Base-by-base conservation (phyloP, 2,329 filamentous ascomycete species). In the Colletotrichum chlorophyti region DNA sequence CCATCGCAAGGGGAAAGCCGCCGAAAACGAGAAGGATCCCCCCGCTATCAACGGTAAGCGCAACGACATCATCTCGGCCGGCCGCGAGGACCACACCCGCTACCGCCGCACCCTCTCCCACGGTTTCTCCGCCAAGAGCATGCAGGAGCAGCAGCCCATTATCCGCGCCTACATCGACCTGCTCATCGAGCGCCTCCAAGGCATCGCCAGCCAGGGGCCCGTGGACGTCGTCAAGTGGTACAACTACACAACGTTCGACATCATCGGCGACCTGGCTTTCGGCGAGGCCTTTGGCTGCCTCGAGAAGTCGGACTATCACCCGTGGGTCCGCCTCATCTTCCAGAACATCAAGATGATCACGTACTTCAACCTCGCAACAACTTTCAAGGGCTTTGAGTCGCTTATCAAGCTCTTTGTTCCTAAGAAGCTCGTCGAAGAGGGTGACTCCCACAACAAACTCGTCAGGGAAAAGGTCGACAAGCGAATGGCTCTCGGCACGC, bases 141-240 rank as follows among this genome's bases (percentile, higher is more conserved):
- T 71, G 60, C 35, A 59, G 17, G 63, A 63, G 1, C 69, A 71
- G 52, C 64, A 70, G 52, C 58, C 64, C 3, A 43, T 66, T 7
- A 64, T 81, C 57, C 65, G 68, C 53, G 58, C 61, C 1, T 77
- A 80, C 62, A 70, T 77, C 23, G 66, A 74, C 40, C 60, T 76
- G 12, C 68, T 80, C 34, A 68, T 79, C 26, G 46, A 65, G 14
- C 70, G 69, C 31, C 62, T 81, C 43, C 66, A 64, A 23, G 70
- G 74, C 21, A 63, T 72, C 11, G 61, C 49, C 9, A 35, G 27
- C 2, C 14, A 38, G 2, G 60, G 60, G 2, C 31, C 49, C 4
- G 35, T 69, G 23, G 62, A 72, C 47, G 57, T 71, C 11, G 62
- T 61, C 0, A 19, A 48, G 17, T 71, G 65, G 69, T 70, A 65